Base-by-base conservation (phyloP, 192 early-diverging fungal species). In the Rhizophagus clarus region DNA sequence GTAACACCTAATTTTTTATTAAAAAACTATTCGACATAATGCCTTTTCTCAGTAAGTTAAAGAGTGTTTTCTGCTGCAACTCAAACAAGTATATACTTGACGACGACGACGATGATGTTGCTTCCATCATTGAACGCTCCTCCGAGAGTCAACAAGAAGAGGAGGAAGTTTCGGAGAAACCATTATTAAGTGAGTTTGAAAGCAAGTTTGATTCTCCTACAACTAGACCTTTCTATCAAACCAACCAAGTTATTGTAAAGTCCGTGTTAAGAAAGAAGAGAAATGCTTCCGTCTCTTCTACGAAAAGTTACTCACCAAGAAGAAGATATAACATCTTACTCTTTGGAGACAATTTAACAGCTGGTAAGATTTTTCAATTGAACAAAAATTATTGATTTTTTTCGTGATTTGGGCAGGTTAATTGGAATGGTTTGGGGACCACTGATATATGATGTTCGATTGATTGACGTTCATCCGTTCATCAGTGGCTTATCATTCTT, bases 331-430 rank as follows among this genome's bases (percentile, higher is more conserved):
- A 77, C 22, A 26, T 77, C 10, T 49, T 77, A 22, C 29, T 77
- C n/a, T 77, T 77, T 31, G 76, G 76, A 2, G 76, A 77, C 28
- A 77, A 63, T 77, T 67, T 77, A 68, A 77, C 76, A 67, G 76
- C 76, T 49, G 76, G 76, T 77, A 51, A 47, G 63, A 51, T 47
- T n/a, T n/a, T 45, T 72, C 37, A 40, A 40, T 40, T 40, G 37
- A 40, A 40, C 0, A 40, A 8, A 17, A 4, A 20, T 51, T 17
- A 49, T 14, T 5, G 17, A 51, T 51, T 17, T 4, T 51, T 49
- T 51, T 17, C 49, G 15, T 17, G 49, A 51, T 49, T 49, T 8
- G 49, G 49, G 15, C 2, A 3, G 17, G 49, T 51, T 51, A 14
- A 51, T 51, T 51, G 17, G 14, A 49, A 20, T 51, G 49, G 49